Evolutionary conservation across 495 filamentous ascomycete species (phyloP).

Genomic region (Penicillium taxi): DNA sequence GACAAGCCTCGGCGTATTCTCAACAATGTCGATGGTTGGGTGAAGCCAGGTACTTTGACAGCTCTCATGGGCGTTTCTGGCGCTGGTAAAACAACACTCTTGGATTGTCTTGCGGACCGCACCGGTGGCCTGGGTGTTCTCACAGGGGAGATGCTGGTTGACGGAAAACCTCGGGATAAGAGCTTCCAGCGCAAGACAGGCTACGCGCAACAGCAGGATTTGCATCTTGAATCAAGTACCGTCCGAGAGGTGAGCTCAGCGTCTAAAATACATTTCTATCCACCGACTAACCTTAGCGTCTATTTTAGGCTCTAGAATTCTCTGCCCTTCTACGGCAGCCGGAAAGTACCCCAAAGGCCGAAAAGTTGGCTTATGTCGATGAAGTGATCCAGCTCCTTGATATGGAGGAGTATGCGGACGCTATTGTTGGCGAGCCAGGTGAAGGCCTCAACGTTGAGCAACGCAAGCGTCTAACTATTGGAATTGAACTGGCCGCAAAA

Average conservation of each 20-base stretch:
- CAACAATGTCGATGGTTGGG: constrained; percentile 56
- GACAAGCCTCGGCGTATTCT: constrained; percentile 50
- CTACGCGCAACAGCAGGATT: constrained; percentile 93
- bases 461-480: constrained; percentile 74
- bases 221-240: constrained; percentile 74
- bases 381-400: constrained; percentile 88
- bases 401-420: constrained; percentile 80
- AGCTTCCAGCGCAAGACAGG: constrained; percentile 88
- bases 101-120: constrained; percentile 40
- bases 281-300: too few relatives aligned
- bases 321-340: constrained; percentile 79
- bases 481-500: constrained; percentile 79
- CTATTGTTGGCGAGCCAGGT: constrained; percentile 78
- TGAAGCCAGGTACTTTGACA: constrained; percentile 58
- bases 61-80: constrained; percentile 55
- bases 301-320: constrained; percentile 75
- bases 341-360: constrained; percentile 52
- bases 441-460: constrained; percentile 86
- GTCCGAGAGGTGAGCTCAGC: constrained; percentile 79
- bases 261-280: too few relatives aligned
- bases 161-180: constrained; percentile 48
- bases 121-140: constrained; percentile 43
- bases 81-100: constrained; percentile 51
- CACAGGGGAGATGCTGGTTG: constrained; percentile 44
- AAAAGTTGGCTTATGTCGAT: constrained; percentile 85